Evolutionary conservation across 148 eudicot genomes (phyloP).

Genomic region (Fagopyrum esculentum): DNA sequence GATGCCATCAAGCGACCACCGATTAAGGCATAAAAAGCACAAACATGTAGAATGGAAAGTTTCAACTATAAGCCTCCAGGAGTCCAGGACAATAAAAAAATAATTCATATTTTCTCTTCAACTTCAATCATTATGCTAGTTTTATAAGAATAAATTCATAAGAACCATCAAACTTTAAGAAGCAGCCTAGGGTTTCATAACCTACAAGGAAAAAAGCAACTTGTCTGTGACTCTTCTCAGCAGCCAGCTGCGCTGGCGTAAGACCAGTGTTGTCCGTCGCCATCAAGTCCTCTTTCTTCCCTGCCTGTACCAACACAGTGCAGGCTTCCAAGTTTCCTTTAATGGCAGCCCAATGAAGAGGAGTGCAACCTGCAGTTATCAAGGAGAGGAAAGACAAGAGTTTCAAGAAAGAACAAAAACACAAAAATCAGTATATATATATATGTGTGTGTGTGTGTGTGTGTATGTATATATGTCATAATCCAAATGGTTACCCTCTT

Average conservation of each 20-base stretch:
- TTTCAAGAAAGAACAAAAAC: background rate
- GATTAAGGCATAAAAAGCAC: background rate
- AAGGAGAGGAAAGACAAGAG: constrained; percentile 8
- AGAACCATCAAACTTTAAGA: constrained; percentile 1
- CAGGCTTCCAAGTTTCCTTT: constrained; percentile 98
- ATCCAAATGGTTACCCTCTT: constrained; percentile 60
- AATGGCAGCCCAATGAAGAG: constrained; percentile 99
- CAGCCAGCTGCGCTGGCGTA: constrained; percentile 94
- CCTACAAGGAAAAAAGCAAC: constrained; percentile 99
- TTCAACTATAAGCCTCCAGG: background rate
- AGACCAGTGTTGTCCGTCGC: constrained; percentile 86
- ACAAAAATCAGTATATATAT: background rate
- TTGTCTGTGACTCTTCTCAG: constrained; percentile 98
- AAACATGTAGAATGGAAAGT: background rate
- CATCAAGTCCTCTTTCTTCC: constrained; percentile 88
- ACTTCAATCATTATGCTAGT: background rate
- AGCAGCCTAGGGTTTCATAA: constrained; percentile 11
- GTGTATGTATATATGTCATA: background rate
- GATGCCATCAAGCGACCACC: background rate
- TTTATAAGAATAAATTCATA: background rate
- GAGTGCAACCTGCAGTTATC: constrained; percentile 73
- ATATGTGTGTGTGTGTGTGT: background rate
- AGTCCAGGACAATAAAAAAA: background rate
- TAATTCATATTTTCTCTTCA: background rate
- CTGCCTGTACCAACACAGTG: constrained; percentile 95